Evolutionary conservation across 257 asterid species (phyloP).

Genomic region (Solanum rostratum): DNA sequence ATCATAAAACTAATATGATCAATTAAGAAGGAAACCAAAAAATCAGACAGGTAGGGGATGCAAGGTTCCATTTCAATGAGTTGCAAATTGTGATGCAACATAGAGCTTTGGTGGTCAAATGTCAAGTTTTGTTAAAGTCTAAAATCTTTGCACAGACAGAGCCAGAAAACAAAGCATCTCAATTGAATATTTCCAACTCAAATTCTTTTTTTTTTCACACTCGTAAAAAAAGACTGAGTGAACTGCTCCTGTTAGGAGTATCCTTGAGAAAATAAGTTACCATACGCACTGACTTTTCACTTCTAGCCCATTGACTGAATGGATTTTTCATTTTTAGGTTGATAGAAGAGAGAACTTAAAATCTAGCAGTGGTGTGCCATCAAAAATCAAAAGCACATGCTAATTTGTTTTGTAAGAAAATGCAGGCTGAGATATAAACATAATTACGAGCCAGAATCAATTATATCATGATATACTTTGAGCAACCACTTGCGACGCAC

Average conservation of each 20-base stretch:
- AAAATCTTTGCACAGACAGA: background rate
- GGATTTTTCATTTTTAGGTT: background rate
- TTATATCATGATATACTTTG: background rate
- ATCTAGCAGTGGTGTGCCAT: background rate
- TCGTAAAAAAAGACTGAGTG: background rate
- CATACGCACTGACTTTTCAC: background rate
- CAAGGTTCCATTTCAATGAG: background rate
- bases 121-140: background rate
- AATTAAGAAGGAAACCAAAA: background rate
- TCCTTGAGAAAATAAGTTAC: background rate
- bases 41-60: background rate
- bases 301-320: background rate
- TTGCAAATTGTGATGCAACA: background rate
- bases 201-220: background rate
- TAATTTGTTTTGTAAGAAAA: background rate
- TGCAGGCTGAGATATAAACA: background rate
- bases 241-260: background rate
- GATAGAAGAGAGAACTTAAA: background rate
- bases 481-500: background rate
- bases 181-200: background rate
- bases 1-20: background rate
- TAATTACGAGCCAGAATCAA: background rate
- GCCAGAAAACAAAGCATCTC: background rate
- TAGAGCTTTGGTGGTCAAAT: background rate
- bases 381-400: background rate